These are phyloP conservation scores for Euryodendron excelsum DNA, from an alignment of 148 eudicot genomes.

Conservation along the genomic window DNA sequence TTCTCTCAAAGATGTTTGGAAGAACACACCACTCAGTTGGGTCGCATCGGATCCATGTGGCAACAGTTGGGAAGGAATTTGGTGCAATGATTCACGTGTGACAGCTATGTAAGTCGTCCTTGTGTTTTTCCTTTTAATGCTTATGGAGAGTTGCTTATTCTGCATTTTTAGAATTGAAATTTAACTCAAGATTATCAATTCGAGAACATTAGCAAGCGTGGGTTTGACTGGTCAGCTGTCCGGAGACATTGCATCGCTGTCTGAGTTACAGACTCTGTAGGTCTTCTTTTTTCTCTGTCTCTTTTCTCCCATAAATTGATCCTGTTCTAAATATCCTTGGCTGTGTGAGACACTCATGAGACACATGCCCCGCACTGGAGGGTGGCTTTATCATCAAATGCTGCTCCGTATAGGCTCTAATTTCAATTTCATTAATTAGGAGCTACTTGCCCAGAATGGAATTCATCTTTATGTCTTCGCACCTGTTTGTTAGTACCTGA, in stretches of 20 bases:
- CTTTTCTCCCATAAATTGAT: not conserved
- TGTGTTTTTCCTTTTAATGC: not conserved
- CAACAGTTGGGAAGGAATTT: constrained; percentile 60
- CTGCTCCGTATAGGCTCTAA: not conserved
- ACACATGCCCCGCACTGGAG: not conserved
- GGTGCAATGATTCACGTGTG: constrained; percentile 50
- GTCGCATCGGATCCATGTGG: constrained; percentile 61
- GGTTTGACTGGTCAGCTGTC: constrained; percentile 58
- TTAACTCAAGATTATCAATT: constrained; percentile 15
- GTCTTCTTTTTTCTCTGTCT: constrained; percentile 17
- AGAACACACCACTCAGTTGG: constrained; percentile 66
- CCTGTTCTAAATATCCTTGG: not conserved
- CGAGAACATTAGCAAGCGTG: constrained; percentile 56
- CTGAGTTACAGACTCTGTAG: constrained; percentile 62
- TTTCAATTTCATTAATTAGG: not conserved
- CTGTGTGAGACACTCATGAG: no score
- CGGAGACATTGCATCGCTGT: constrained; percentile 52
- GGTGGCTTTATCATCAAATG: not conserved
- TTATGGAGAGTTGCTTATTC: not conserved
- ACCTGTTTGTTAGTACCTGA: not conserved
- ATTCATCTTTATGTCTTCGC: not conserved
- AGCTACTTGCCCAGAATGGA: not conserved
- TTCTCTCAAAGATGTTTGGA: constrained; percentile 41
- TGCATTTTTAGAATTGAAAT: not conserved
- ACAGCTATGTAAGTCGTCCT: constrained; percentile 45